A percentile compares a stretch with the other conserved stretches of the same genome.
phyloP scores from a whole-genome alignment of 1,139 yeast species.

The Groenewaldozyma auringiensis region DNA sequence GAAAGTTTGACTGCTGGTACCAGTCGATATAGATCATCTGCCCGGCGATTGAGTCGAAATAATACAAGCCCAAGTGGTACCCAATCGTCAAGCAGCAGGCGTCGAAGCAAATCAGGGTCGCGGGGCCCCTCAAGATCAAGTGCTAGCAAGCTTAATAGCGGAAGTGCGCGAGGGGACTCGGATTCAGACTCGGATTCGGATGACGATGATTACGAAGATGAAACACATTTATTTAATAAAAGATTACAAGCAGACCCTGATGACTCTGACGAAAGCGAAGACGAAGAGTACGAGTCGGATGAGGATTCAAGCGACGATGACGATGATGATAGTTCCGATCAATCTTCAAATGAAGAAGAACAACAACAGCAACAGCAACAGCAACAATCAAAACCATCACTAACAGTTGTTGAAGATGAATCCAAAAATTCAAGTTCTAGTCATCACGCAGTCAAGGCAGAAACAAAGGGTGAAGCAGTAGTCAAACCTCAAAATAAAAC shows the following conservation, averaged over 20 bases:
- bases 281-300: neutral
- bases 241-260: neutral
- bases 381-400: too few species aligned
- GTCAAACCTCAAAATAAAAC: neutral
- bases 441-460: neutral
- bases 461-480: neutral
- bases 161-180: neutral
- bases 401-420: too few species aligned
- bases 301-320: neutral
- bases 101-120: neutral
- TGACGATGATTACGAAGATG: constrained; percentile 4
- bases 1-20: too few species aligned
- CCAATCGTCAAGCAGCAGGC: neutral
- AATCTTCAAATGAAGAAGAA: neutral
- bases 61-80: neutral
- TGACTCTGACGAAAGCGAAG: neutral
- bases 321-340: neutral
- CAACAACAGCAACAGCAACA: too few species aligned
- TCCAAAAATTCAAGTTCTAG: too few species aligned
- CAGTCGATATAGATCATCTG: too few species aligned
- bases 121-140: neutral
- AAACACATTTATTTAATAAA: neutral
- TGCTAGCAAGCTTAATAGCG: neutral
- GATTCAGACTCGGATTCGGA: constrained; percentile 3
- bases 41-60: neutral